Evolutionary conservation across 768 basidiomycete genomes (phyloP).

Genomic region (Tulasnella sp.): DNA sequence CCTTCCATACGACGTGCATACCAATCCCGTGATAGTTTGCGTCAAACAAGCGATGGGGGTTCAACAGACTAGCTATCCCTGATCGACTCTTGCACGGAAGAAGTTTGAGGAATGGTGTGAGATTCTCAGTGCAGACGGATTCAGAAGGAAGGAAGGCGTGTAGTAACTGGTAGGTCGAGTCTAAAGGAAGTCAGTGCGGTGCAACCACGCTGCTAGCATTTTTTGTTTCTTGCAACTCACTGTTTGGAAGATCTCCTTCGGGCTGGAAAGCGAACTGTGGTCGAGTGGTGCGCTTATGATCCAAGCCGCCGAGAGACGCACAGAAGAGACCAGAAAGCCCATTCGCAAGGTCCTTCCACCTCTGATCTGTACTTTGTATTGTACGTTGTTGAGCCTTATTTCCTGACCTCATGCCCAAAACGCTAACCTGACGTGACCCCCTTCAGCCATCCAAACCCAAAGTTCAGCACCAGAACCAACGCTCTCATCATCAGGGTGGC

Average conservation of each 20-base stretch:
- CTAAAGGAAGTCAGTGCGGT: conserved; percentile 7
- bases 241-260: conserved; percentile 43
- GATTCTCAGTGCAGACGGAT: conserved; percentile 92
- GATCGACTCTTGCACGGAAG: conserved; percentile 86
- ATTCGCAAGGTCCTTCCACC: conserved; percentile 81
- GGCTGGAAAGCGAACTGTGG: conserved; percentile 52
- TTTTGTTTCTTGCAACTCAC: background rate
- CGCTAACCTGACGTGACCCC: conserved; percentile 16
- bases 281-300: conserved; percentile 64
- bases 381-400: background rate
- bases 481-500: conserved; percentile 61
- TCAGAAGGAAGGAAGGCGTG: conserved; percentile 75
- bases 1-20: conserved; percentile 59
- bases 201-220: background rate
- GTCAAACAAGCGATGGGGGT: conserved; percentile 78
- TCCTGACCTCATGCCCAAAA: background rate
- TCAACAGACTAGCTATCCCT: conserved; percentile 71
- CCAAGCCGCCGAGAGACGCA: conserved; percentile 72
- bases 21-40: conserved; percentile 88
- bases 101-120: conserved; percentile 91
- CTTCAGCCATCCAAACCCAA: conserved; percentile 83
- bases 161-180: conserved; percentile 34
- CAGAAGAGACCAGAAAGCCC: conserved; percentile 91
- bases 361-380: conserved; percentile 49
- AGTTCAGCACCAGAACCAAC: conserved; percentile 83